Evolutionary conservation across 352 stramenopile species (phyloP), one percentile per base, ranked within the genome.

Genomic region (Globisporangium acanthophoron): DNA sequence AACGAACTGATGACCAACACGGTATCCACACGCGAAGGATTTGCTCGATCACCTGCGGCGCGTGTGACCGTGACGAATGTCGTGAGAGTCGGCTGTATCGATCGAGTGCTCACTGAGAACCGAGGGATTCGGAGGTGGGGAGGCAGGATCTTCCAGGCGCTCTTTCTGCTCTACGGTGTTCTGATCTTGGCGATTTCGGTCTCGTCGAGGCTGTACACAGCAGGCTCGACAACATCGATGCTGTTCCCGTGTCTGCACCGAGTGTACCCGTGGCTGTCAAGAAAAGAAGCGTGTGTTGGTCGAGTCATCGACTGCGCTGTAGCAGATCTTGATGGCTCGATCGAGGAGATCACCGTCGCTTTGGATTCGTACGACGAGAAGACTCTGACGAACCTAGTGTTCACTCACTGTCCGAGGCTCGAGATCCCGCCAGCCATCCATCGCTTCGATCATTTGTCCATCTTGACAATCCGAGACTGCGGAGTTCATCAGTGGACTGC

Each of bases 131-230:
- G 33, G 33, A 37, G 6, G 6, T 37, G 33, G 33, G 33, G 33
- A 37, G 33, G 33, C 3, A 12, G 33, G 33, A 8, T 37, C 33
- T 37, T 37, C 33, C 33, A 9, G 1, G 33, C 33, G 11, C 33
- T 37, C 33, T 37, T 37, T 8, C 29, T 8, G n/a, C 29, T 52
- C n/a, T 45, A 24, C 1, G 9, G 21, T 7, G 31, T 31, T 21
- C 24, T 53, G 35, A 24, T 49, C 39, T 35, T 49, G 5, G 24
- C 53, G 61, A 65, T n/a, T 13, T 20, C 29, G 56, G 29, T 65
- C 21, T 24, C 29, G 5, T 33, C 45, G 12, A 56, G 44, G 5
- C 46, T 52, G 29, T 31, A 31, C 5, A 18, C 33, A 37, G 3
- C 33, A 1, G 33, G 33, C 33, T 37, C 33, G 33, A 37, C 33